Base-by-base conservation (phyloP, 202 grass and related monocot genomes). In the Sporobolus alterniflorus region DNA sequence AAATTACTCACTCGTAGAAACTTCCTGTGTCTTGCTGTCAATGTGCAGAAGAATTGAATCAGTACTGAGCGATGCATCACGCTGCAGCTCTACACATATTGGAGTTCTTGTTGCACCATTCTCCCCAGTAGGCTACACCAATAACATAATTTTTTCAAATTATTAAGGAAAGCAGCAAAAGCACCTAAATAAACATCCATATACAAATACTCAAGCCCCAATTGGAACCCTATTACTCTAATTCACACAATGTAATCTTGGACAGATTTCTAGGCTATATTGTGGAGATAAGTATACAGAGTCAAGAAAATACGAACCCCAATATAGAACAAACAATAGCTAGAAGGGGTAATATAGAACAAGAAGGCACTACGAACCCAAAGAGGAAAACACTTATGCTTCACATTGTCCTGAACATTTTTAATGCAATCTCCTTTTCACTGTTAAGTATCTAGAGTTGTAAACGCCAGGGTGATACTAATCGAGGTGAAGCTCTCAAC, bases 41-140 rank as follows among this genome's bases (percentile, higher is more conserved):
- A 93, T 79, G 85, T 97, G 94, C 57, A 97, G 82, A 25, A 97
- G 82, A 82, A 97, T 93, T 22, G 91, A 88, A 81, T 94, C 94
- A 78, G 74, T 86, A 61, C 78, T 97, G 67, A 97, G 84, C 6
- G 82, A 90, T 26, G 83, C 81, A 34, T 97, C 91, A 74, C 81
- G 61, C 80, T 94, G 94, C 60, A 97, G 82, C 77, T 94, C 94
- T 46, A 97, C 82, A 57, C 86, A 80, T 32, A 94, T 97, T 8
- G 91, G 94, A 49, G 94, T 89, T 75, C 89, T 87, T n/a, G 91
- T 97, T 28, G 94, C 94, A 22, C 94, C 94, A 59, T 97, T 97
- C 88, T 97, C 94, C 81, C 94, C 91, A 28, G 91, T 94, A 24
- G 94, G 94, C 94, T 97, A 74, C 86, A 75, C 29, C 30, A 47